A percentile compares a stretch with the other conserved stretches of the same genome.
phyloP scores from a whole-genome alignment of 257 asterid genomes.

The Solanum dulcamara region DNA sequence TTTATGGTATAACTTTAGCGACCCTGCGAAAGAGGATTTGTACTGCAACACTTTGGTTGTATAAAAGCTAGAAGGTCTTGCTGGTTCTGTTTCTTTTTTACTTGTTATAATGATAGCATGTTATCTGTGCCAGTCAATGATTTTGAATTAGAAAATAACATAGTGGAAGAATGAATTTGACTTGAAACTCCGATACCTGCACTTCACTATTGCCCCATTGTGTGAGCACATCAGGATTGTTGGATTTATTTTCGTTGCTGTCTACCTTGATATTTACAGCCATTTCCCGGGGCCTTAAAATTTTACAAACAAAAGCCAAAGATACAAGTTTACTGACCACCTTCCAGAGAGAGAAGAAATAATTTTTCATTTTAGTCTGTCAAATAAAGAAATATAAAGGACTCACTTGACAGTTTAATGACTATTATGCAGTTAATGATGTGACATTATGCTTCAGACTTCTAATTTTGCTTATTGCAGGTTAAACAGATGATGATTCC shows the following conservation, averaged over 20 bases:
- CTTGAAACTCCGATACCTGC: not conserved
- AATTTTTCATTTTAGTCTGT: not conserved
- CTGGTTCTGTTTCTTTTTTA: not conserved
- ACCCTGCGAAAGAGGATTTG: not conserved
- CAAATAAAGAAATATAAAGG: not conserved
- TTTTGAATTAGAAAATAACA: not conserved
- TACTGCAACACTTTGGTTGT: not conserved
- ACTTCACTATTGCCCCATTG: not conserved
- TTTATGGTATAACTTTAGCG: not conserved
- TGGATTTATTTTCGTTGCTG: not conserved
- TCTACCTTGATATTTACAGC: not conserved
- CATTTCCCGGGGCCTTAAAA: not conserved
- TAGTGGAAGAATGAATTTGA: not conserved
- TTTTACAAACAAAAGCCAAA: not conserved
- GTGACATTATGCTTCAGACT: not conserved
- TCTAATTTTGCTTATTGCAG: constrained; percentile 30
- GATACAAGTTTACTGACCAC: not conserved
- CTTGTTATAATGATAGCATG: not conserved
- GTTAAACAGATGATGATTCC: constrained; percentile 72
- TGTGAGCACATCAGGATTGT: not conserved
- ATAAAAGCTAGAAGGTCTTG: not conserved
- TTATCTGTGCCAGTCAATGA: not conserved
- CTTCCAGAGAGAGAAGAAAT: not conserved
- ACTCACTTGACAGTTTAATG: not conserved
- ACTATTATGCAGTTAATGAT: not conserved